Evolutionary conservation across 2,329 filamentous ascomycete species (phyloP).

Genomic region (Colletotrichum endophyticum): DNA sequence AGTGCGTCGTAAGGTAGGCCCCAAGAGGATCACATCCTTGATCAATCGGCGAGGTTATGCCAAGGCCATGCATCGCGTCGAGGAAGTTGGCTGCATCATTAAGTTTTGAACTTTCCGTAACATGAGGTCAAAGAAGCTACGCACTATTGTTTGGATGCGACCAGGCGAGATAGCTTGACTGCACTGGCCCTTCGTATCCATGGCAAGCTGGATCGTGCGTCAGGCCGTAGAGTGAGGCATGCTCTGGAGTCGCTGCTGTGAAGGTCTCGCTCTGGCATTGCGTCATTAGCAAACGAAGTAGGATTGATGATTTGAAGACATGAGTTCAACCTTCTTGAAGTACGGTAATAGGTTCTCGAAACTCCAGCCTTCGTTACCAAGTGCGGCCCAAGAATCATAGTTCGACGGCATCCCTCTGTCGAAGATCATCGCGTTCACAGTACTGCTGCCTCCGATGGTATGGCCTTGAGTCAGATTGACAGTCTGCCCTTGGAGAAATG

Average conservation of each 20-base stretch:
- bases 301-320: background rate
- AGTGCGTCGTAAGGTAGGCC: background rate
- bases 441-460: conserved; percentile 48
- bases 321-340: conserved; percentile 29
- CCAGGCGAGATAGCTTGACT: conserved; percentile 12
- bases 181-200: background rate
- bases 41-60: background rate
- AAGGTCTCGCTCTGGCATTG: conserved; percentile 13
- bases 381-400: conserved; percentile 36
- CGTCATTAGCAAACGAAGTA: background rate
- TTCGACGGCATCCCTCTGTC: conserved; percentile 32
- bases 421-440: conserved; percentile 47
- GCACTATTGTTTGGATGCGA: conserved; percentile 6
- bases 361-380: conserved; percentile 38
- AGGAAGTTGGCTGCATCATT: background rate
- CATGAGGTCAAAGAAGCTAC: background rate
- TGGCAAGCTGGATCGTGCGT: conserved; percentile 14
- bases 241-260: conserved; percentile 17
- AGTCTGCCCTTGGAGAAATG: conserved; percentile 36
- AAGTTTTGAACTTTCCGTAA: background rate
- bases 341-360: conserved; percentile 37
- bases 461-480: conserved; percentile 45
- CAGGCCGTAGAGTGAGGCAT: conserved; percentile 19
- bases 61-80: background rate
- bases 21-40: background rate